phyloP scores from a whole-genome alignment of 2,329 filamentous ascomycete species.

The Helotiales sp. region DNA sequence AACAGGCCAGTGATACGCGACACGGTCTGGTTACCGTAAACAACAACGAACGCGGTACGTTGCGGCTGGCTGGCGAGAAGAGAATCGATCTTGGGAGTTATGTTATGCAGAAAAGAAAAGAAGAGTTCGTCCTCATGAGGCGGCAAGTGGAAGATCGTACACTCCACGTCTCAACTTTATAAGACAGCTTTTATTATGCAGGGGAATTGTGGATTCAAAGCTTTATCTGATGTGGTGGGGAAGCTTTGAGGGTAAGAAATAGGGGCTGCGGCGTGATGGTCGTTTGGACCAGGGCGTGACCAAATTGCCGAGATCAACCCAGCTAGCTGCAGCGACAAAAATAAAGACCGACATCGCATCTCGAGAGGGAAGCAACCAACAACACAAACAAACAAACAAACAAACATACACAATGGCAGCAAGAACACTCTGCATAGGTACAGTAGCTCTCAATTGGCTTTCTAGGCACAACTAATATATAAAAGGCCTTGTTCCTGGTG shows the following conservation, averaged over 20 bases:
- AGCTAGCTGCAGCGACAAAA: not conserved
- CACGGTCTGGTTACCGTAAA: slow-evolving; percentile 22
- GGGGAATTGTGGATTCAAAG: slow-evolving; percentile 20
- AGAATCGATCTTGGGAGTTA: not conserved
- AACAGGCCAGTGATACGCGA: slow-evolving; percentile 21
- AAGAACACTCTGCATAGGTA: slow-evolving; percentile 71
- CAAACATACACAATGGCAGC: slow-evolving; percentile 57
- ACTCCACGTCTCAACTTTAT: slow-evolving; percentile 35
- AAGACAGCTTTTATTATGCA: slow-evolving; percentile 25
- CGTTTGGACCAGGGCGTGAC: not conserved
- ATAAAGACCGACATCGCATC: slow-evolving; percentile 19
- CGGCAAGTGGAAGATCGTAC: slow-evolving; percentile 23
- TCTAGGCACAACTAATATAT: slow-evolving; percentile 4
- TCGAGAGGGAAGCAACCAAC: slow-evolving; percentile 10
- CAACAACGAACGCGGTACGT: slow-evolving; percentile 20
- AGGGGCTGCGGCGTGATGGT: slow-evolving; percentile 13
- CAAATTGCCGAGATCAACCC: not conserved
- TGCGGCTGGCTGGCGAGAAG: not conserved
- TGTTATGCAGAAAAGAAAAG: not conserved
- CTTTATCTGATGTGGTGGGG: slow-evolving; percentile 23
- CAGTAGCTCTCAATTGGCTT: slow-evolving; percentile 25
- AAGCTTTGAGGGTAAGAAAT: slow-evolving; percentile 3
- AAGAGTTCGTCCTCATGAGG: slow-evolving; percentile 5
- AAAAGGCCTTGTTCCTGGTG: slow-evolving; percentile 90
- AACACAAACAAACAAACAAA: slow-evolving; percentile 15